phyloP scores from a whole-genome alignment of 164 flowering plant genomes.

The Berberis thunbergii region DNA sequence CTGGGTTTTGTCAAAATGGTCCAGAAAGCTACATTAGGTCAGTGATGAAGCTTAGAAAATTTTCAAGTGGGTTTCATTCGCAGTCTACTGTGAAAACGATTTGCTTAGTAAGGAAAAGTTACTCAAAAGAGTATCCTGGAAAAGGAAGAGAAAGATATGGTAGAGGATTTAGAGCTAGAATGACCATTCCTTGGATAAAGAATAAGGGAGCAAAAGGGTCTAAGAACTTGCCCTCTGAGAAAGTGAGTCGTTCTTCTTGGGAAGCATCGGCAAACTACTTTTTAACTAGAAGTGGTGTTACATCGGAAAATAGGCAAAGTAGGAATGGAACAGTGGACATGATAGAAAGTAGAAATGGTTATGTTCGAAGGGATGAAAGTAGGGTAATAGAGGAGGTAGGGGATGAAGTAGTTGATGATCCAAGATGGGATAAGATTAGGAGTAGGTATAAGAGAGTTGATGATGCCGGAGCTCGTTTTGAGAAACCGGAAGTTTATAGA shows the following conservation, averaged over 20 bases:
- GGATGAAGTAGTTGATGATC: slow-evolving; percentile 37
- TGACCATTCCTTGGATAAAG: slow-evolving; percentile 52
- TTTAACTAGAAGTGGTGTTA: slow-evolving; percentile 16
- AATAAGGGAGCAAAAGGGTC: slow-evolving; percentile 21
- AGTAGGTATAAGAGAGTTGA: slow-evolving; percentile 24
- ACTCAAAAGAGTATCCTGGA: slow-evolving; percentile 28
- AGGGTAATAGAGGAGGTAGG: slow-evolving; percentile 24
- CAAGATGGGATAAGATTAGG: slow-evolving; percentile 62
- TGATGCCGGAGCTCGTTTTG: slow-evolving; percentile 21
- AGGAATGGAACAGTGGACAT: slow-evolving; percentile 7
- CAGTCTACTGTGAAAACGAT: background rate
- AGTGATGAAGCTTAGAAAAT: slow-evolving; percentile 9
- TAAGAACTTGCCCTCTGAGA: slow-evolving; percentile 13
- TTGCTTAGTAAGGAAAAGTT: slow-evolving; percentile 18
- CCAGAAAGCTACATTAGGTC: slow-evolving; percentile 2
- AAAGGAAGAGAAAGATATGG: slow-evolving; percentile 15
- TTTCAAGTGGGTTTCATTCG: slow-evolving; percentile 14
- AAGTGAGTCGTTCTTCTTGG: slow-evolving; percentile 38
- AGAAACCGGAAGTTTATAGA: slow-evolving; percentile 44
- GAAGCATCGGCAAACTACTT: slow-evolving; percentile 41
- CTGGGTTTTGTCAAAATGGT: slow-evolving; percentile 5
- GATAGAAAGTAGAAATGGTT: slow-evolving; percentile 7
- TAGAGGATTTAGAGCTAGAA: slow-evolving; percentile 12
- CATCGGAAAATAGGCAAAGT: slow-evolving; percentile 20
- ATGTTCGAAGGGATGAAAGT: no score